Conservation (phyloP, 1,284 basidiomycete species). For the Rhodotorula mucilaginosa region DNA sequence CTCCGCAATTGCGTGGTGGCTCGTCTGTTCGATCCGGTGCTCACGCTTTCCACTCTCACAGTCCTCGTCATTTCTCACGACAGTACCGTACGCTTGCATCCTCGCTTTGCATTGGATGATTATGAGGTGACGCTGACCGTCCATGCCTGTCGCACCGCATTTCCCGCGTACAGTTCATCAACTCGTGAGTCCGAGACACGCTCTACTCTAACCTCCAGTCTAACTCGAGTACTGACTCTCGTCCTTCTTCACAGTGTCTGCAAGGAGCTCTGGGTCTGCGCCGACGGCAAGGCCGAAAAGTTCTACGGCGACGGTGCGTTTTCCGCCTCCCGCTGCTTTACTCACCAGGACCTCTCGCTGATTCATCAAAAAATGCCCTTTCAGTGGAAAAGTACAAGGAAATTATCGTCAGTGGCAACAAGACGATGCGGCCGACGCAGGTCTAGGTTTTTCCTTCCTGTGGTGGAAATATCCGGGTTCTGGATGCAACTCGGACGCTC, state of each 20-base stretch:
- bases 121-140: not conserved
- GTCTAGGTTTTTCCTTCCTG: not conserved
- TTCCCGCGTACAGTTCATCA: slow-evolving; percentile 59
- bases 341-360: not conserved
- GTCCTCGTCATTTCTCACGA: slow-evolving; percentile 89
- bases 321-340: not conserved
- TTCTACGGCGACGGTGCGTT: slow-evolving; percentile 38
- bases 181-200: slow-evolving; percentile 57
- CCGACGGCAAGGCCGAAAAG: slow-evolving; percentile 63
- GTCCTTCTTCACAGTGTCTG: slow-evolving; percentile 43
- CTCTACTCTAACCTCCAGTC: slow-evolving; percentile 19
- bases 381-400: slow-evolving; percentile 33
- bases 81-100: slow-evolving; percentile 48
- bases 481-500: not conserved
- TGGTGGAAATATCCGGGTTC: not conserved
- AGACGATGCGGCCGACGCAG: slow-evolving; percentile 21
- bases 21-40: not conserved
- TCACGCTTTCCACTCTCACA: not conserved
- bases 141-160: no score
- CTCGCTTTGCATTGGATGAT: not conserved
- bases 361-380: not conserved
- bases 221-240: no score
- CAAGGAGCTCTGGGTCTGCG: slow-evolving; percentile 81
- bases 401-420: slow-evolving; percentile 22
- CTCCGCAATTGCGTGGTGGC: no score